Evolutionary conservation across 2,329 filamentous ascomycete species (phyloP).

Genomic region (Dryadomyces quercus-mongolicae): DNA sequence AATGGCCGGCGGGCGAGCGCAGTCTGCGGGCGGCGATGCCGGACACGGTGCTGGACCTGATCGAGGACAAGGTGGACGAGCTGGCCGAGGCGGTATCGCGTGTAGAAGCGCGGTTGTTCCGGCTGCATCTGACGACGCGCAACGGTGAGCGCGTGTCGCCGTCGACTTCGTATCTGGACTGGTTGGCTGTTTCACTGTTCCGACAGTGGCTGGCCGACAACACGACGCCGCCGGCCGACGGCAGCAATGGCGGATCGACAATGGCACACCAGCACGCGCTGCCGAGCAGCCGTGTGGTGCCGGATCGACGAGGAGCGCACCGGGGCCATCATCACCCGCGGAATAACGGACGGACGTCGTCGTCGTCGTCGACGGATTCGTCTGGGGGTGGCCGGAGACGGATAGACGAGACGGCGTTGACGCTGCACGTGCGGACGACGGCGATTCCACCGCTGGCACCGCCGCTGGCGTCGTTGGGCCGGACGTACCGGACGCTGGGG

Average conservation of each 20-base stretch:
- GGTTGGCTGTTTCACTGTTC: conserved; percentile 79
- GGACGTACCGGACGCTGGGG: conserved; percentile 68
- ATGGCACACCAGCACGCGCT: neutral
- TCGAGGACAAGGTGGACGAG: conserved; percentile 91
- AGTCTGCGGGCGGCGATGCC: conserved; percentile 66
- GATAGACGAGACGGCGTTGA: neutral
- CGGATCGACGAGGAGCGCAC: conserved; percentile 16
- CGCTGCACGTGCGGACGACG: conserved; percentile 16
- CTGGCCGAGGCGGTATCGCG: conserved; percentile 70
- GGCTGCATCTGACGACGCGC: conserved; percentile 65
- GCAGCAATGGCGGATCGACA: neutral
- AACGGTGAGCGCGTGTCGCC: conserved; percentile 76
- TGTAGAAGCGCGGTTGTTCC: conserved; percentile 71
- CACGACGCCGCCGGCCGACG: conserved; percentile 56
- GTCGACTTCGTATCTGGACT: conserved; percentile 70
- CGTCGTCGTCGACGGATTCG: conserved; percentile 10
- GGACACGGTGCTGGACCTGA: conserved; percentile 68
- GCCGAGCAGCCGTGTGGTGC: conserved; percentile 16
- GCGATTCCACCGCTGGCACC: conserved; percentile 24
- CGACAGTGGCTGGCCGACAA: conserved; percentile 89
- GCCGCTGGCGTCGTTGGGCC: conserved; percentile 50
- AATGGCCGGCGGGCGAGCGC: conserved; percentile 75
- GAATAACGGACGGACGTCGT: conserved; percentile 13
- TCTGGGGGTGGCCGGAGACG: neutral
- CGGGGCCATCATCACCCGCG: conserved; percentile 11